Conservation (phyloP, 164 flowering plant genomes). For the Stephania cephalantha region DNA sequence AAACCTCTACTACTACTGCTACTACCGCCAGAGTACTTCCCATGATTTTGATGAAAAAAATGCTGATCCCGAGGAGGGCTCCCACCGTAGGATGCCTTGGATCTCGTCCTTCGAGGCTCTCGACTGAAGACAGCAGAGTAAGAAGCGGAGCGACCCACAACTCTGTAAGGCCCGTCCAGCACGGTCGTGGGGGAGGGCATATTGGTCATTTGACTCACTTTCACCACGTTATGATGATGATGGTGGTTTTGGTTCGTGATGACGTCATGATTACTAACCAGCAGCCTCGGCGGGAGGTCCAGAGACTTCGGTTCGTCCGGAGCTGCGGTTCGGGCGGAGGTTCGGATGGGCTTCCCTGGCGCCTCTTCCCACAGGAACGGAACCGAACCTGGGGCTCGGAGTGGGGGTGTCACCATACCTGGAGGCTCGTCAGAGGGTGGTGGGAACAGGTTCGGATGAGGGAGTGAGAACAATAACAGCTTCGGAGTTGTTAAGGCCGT, state of each 20-base stretch:
- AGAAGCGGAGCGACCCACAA: slow-evolving; percentile 30
- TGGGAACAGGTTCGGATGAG: slow-evolving; percentile 23
- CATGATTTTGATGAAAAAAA: no score
- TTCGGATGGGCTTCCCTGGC: slow-evolving; percentile 58
- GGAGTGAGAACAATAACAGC: slow-evolving; percentile 45
- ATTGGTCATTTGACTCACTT: slow-evolving; percentile 6
- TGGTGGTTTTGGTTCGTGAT: no score
- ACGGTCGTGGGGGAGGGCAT: slow-evolving; percentile 58
- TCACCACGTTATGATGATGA: slow-evolving; percentile 1
- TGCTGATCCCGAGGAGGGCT: not conserved
- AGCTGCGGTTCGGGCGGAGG: not conserved
- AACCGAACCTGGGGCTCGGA: slow-evolving; percentile 36
- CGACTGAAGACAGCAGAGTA: slow-evolving; percentile 23
- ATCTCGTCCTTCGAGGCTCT: not conserved
- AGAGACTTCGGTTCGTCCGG: slow-evolving; percentile 29
- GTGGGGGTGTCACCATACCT: slow-evolving; percentile 55
- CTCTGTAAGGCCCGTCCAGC: slow-evolving; percentile 46
- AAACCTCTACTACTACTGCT: not conserved
- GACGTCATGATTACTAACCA: not conserved
- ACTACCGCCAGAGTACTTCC: not conserved
- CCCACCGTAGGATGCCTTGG: not conserved
- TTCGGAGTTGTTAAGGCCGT: slow-evolving; percentile 30
- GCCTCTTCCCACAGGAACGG: slow-evolving; percentile 85
- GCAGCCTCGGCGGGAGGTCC: slow-evolving; percentile 65
- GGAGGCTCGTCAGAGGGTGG: slow-evolving; percentile 25